phyloP scores from a whole-genome alignment of 345 rosid species.

The Rhodomyrtus tomentosa region DNA sequence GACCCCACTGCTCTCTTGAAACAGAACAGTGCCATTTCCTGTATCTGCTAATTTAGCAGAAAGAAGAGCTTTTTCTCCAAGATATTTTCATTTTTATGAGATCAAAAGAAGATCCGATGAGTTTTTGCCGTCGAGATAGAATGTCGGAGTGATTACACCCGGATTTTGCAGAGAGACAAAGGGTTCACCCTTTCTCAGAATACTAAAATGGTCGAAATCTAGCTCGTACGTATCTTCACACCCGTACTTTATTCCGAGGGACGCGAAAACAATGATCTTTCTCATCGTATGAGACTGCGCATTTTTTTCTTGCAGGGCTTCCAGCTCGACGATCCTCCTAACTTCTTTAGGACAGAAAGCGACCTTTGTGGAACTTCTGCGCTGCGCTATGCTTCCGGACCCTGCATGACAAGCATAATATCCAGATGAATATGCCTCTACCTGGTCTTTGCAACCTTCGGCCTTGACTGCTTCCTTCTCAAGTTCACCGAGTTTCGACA shows the following conservation, averaged over 20 bases:
- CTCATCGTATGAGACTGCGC: conserved; percentile 52
- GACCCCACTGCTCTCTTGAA: not conserved
- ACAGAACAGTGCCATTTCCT: not conserved
- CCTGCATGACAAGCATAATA: not conserved
- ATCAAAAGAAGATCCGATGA: not conserved
- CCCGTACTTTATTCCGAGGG: conserved; percentile 44
- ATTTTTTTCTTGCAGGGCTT: conserved; percentile 20
- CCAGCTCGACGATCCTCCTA: conserved; percentile 25
- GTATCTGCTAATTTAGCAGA: not conserved
- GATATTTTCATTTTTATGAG: not conserved
- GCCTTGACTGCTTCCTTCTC: not conserved
- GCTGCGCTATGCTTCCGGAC: not conserved
- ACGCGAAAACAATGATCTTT: conserved; percentile 40
- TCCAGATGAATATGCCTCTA: not conserved
- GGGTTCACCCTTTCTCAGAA: conserved; percentile 35
- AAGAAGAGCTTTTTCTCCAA: not conserved
- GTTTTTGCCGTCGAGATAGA: not conserved
- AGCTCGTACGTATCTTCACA: conserved; percentile 44
- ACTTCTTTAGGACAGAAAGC: conserved; percentile 56
- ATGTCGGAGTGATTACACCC: conserved; percentile 22
- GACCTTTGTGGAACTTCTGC: conserved; percentile 7
- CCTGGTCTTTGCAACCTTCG: not conserved
- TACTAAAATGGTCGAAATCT: conserved; percentile 45
- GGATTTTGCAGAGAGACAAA: conserved; percentile 29
- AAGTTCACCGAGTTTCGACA: not conserved